These are phyloP conservation scores for Ustilago tritici DNA, from an alignment of 1,284 basidiomycete species.

Conservation along the genomic window DNA sequence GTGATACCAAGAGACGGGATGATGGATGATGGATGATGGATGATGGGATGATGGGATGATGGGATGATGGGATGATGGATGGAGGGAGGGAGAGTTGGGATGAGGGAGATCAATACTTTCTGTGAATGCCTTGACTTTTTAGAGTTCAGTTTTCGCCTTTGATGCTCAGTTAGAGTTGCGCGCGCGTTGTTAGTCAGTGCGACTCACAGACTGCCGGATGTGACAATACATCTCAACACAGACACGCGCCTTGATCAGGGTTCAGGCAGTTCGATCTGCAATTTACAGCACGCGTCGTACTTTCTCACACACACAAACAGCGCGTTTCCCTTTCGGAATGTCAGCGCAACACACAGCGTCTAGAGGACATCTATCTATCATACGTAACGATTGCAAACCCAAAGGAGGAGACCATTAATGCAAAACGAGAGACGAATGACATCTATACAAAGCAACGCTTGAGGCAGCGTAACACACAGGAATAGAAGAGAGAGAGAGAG, in stretches of 20 bases:
- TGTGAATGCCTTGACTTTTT: neutral
- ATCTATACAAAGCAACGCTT: neutral
- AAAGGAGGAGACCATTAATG: neutral
- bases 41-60: neutral
- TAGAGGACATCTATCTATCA: neutral
- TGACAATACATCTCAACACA: neutral
- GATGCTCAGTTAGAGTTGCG: constrained; percentile 1
- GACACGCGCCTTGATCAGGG: neutral
- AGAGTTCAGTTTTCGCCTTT: constrained; percentile 28
- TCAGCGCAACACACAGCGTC: neutral
- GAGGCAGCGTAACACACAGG: neutral
- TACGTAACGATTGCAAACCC: neutral
- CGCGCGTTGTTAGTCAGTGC: neutral
- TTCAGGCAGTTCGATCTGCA: neutral
- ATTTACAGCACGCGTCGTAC: constrained; percentile 15
- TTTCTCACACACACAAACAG: neutral
- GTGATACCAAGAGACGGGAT: too few relatives aligned
- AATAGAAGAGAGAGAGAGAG: neutral
- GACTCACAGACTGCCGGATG: neutral
- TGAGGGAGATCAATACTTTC: neutral
- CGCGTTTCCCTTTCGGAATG: neutral
- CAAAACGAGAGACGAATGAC: neutral
- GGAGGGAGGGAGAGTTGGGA: constrained; percentile 5
- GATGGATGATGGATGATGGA: neutral
- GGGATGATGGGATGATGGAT: neutral